Evolutionary conservation across 768 basidiomycete genomes (phyloP).

Genomic region (Phlebiopsis gigantea): DNA sequence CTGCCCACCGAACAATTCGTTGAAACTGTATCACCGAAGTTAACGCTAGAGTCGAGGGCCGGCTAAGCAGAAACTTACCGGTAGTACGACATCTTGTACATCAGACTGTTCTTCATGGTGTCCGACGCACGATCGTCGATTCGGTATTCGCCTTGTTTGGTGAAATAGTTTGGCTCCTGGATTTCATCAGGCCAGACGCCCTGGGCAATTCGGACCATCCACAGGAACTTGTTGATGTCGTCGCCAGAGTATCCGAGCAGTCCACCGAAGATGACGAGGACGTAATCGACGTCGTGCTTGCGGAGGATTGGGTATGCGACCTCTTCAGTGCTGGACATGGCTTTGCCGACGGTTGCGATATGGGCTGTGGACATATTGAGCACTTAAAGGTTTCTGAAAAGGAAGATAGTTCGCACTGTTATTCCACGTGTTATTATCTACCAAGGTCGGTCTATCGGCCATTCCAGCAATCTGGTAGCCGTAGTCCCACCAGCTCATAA

Average conservation of each 20-base stretch:
- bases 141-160: constrained; percentile 85
- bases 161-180: constrained; percentile 93
- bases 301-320: constrained; percentile 95
- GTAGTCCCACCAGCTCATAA: constrained; percentile 99
- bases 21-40: constrained; percentile 49
- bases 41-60: neutral
- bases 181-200: constrained; percentile 99
- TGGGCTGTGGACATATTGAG: constrained; percentile 51
- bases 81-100: constrained; percentile 99
- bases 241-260: constrained; percentile 96
- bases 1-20: constrained; percentile 77
- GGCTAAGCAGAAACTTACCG: constrained; percentile 40
- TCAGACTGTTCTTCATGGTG: constrained; percentile 91
- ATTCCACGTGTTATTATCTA: constrained; percentile 99
- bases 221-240: constrained; percentile 99
- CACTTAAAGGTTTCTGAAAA: constrained; percentile 6
- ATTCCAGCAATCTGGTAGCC: constrained; percentile 99
- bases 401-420: constrained; percentile 63
- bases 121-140: constrained; percentile 81
- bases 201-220: constrained; percentile 95
- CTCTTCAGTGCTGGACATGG: constrained; percentile 93
- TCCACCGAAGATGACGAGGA: constrained; percentile 96
- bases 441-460: constrained; percentile 93
- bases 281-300: constrained; percentile 96
- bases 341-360: constrained; percentile 98